Evolutionary conservation across 768 basidiomycete species (phyloP).

Genomic region (Collybia sp.): DNA sequence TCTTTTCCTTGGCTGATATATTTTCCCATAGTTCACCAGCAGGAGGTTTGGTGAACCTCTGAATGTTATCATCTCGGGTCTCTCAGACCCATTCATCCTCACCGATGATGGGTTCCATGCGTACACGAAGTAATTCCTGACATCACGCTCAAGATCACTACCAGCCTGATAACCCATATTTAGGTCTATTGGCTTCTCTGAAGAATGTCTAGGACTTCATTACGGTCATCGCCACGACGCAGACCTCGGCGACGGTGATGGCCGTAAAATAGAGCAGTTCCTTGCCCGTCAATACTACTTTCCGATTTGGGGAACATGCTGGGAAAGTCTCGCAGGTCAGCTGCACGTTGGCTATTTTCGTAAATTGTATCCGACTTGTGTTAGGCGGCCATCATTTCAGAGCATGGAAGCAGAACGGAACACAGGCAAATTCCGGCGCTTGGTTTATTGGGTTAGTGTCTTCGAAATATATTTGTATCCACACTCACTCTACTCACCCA

Average conservation of each 20-base stretch:
- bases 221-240: conserved; percentile 73
- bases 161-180: not conserved
- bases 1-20: conserved; percentile 1
- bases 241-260: conserved; percentile 80
- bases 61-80: conserved; percentile 77
- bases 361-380: not conserved
- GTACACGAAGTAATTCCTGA: conserved; percentile 57
- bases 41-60: conserved; percentile 71
- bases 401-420: conserved; percentile 87
- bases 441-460: conserved; percentile 77
- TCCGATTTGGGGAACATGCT: conserved; percentile 80
- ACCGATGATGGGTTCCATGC: conserved; percentile 65
- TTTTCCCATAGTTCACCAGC: conserved; percentile 51
- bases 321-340: conserved; percentile 74
- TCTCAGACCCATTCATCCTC: conserved; percentile 76
- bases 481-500: not conserved
- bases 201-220: conserved; percentile 80
- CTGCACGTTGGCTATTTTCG: not conserved
- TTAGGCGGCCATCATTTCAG: conserved; percentile 85
- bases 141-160: not conserved
- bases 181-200: conserved; percentile 78
- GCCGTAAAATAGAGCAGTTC: conserved; percentile 60
- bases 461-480: not conserved
- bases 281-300: conserved; percentile 76
- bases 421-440: conserved; percentile 62